phyloP scores from a whole-genome alignment of 306 rosid genomes.

The Quercus parvula region DNA sequence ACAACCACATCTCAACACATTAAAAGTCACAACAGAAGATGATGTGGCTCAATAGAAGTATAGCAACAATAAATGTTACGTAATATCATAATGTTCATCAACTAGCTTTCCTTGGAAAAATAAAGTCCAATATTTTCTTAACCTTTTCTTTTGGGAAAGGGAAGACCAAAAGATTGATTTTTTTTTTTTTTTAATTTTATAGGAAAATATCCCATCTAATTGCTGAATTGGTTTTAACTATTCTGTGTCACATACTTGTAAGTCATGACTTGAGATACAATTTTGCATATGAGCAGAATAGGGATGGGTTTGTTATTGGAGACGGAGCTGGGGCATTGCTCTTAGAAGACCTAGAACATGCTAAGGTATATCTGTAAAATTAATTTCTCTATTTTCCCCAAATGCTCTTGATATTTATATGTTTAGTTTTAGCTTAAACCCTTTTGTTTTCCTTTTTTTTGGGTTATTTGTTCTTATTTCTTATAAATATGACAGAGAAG shows the following conservation, averaged over 20 bases:
- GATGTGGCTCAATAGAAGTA: no score
- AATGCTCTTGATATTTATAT: background rate
- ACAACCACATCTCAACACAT: no score
- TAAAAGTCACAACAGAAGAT: no score
- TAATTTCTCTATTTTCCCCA: background rate
- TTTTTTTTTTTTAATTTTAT: no score
- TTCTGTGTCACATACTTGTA: background rate
- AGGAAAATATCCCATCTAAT: background rate
- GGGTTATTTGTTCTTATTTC: background rate
- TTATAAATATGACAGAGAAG: conserved; percentile 51
- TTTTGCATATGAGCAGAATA: conserved; percentile 60
- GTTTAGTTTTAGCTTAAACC: background rate
- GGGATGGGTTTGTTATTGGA: conserved; percentile 98
- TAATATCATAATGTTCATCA: background rate
- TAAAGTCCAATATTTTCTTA: background rate
- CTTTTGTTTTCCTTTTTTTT: conserved; percentile 1
- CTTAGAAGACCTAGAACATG: conserved; percentile 93
- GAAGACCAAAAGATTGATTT: background rate
- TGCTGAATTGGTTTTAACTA: background rate
- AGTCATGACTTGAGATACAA: background rate
- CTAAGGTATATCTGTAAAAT: conserved; percentile 53
- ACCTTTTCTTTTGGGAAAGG: background rate
- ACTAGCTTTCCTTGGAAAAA: background rate
- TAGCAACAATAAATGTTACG: no score
- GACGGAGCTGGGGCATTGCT: conserved; percentile 96